Evolutionary conservation across 2,329 filamentous ascomycete genomes (phyloP), one percentile per base, ranked within the genome.

Genomic region (Calonectria pauciramosa): DNA sequence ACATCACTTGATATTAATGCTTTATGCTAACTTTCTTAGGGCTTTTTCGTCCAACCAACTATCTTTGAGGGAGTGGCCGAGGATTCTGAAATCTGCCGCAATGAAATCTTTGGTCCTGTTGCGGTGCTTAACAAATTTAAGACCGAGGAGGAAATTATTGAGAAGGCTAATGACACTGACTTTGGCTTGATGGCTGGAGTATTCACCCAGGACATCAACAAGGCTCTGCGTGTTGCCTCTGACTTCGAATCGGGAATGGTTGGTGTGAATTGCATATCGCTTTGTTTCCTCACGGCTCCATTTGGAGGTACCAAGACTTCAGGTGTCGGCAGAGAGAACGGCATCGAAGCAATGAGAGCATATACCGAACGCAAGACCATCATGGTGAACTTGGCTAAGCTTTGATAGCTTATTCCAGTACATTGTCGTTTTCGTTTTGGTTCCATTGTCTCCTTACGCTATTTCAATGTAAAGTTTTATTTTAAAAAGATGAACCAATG

Each of bases 171-270:
- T 79, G 87, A 91, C 80, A 89, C 87, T 5, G 69, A 77, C n/a
- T 77, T 71, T 49, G 93, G 84, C 1, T 80, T 87, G 1, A 84
- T 89, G 77, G 86, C 87, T 2, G 82, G 82, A 0, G 87, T 94
- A 2, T 93, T 93, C 81, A 93, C 91, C 0, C 86, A 90, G 78
- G 90, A 94, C 81, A 90, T 94, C 79, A 90, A 90, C 79, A 90
- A 89, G 77, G 93, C 91, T 4, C 89, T 91, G 80, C 87, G 89
- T 1, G 84, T 91, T 3, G 86, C 88, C 2, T 85, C 87, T 3
- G 86, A 87, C 60, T 86, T 95, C 59, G 92, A 94, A 82, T 89
- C 91, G 16, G 93, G 93, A 36, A 94, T 93, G 89, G 92, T 94
- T 4, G 93, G 92, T 86, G 90, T 94, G 81, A 94, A 94, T 77